phyloP scores from a whole-genome alignment of 257 asterid genomes.

The Ophiorrhiza pumila region DNA sequence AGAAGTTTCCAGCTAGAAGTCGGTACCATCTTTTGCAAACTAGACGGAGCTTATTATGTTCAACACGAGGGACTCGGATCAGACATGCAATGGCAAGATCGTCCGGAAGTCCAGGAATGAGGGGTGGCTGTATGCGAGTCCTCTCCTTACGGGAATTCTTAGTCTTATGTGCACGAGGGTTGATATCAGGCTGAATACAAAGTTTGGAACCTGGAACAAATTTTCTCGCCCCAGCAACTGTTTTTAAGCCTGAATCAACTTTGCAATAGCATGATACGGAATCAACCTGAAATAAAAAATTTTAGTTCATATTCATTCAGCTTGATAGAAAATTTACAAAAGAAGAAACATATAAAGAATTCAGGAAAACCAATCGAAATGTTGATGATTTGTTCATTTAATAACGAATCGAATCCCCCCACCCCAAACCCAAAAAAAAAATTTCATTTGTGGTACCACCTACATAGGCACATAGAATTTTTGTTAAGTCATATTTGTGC shows the following conservation, averaged over 20 bases:
- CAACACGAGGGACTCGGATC: conserved; percentile 52
- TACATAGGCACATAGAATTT: not conserved
- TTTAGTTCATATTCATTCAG: conserved; percentile 3
- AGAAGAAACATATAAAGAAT: not conserved
- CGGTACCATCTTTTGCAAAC: conserved; percentile 54
- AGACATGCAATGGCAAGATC: conserved; percentile 53
- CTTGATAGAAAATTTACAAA: not conserved
- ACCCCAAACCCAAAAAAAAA: no score
- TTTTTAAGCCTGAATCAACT: conserved; percentile 44
- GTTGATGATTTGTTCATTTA: not conserved
- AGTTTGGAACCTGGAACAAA: conserved; percentile 50
- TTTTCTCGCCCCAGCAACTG: conserved; percentile 49
- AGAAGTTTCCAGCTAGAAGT: conserved; percentile 45
- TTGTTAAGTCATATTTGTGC: not conserved
- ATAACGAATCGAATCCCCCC: no score
- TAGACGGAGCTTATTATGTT: conserved; percentile 47
- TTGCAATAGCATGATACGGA: conserved; percentile 53
- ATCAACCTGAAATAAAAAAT: conserved; percentile 40
- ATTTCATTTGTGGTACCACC: not conserved
- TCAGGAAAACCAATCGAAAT: not conserved
- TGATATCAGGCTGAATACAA: conserved; percentile 50
- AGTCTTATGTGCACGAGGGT: conserved; percentile 44
- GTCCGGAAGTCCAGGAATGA: conserved; percentile 51
- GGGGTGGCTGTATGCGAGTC: conserved; percentile 45
- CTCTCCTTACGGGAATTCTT: conserved; percentile 42